Conservation (phyloP, 441 rosid genomes). For the Kokia cookei region DNA sequence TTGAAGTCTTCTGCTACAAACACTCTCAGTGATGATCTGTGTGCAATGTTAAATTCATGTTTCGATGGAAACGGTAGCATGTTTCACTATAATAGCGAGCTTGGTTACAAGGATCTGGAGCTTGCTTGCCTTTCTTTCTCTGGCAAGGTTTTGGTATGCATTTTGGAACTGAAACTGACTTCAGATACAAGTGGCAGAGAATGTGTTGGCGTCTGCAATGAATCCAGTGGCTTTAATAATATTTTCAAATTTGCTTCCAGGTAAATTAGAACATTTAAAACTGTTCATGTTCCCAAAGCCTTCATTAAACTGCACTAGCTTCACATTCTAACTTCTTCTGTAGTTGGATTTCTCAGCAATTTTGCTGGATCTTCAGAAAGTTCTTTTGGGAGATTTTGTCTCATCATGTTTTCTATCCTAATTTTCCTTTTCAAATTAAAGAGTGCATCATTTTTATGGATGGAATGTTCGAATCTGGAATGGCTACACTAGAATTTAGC, state of each 20-base stretch:
- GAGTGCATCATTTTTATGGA: background rate
- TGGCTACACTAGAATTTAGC: background rate
- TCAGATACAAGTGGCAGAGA: conserved; percentile 15
- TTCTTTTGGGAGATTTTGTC: background rate
- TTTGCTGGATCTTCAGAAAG: background rate
- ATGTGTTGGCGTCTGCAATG: conserved; percentile 1
- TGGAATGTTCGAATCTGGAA: background rate
- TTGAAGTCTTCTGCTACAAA: conserved; percentile 9
- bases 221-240: background rate
- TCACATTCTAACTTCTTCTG: background rate
- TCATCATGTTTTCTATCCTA: background rate
- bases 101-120: conserved; percentile 15
- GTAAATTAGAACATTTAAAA: conserved; percentile 17
- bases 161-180: conserved; percentile 25
- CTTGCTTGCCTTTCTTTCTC: conserved; percentile 21
- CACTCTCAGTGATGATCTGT: conserved; percentile 23
- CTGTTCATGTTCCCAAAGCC: background rate
- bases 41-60: conserved; percentile 24
- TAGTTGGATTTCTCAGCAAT: background rate
- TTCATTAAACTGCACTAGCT: background rate
- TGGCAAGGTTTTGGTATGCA: conserved; percentile 26
- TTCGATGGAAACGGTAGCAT: conserved; percentile 21
- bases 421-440: background rate
- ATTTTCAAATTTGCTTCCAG: conserved; percentile 32
- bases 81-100: conserved; percentile 11